Conservation (phyloP, 2,329 filamentous ascomycete genomes). For the Dactylonectria estremocensis region DNA sequence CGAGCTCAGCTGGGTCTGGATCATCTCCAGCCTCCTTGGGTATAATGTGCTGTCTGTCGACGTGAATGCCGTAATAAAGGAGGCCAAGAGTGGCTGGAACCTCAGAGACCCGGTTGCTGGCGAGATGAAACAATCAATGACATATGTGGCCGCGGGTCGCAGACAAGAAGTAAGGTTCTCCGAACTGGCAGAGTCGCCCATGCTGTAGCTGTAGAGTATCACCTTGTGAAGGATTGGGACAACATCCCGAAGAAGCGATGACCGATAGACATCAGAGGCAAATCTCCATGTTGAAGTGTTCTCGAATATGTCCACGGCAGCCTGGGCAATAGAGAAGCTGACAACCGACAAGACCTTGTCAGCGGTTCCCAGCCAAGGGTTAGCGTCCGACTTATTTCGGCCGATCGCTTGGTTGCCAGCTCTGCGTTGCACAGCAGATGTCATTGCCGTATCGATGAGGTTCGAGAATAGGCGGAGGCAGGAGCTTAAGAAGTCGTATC, state of each 20-base stretch:
- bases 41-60: slow-evolving; percentile 76
- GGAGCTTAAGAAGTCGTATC: slow-evolving; percentile 83
- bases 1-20: slow-evolving; percentile 74
- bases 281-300: slow-evolving; percentile 91
- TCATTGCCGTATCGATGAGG: slow-evolving; percentile 82
- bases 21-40: slow-evolving; percentile 66
- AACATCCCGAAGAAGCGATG: slow-evolving; percentile 77
- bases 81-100: slow-evolving; percentile 82
- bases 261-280: slow-evolving; percentile 75
- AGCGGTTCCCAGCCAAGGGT: slow-evolving; percentile 79
- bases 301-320: slow-evolving; percentile 87
- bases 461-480: slow-evolving; percentile 82
- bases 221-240: slow-evolving; percentile 80
- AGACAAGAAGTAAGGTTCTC: slow-evolving; percentile 73
- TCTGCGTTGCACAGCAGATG: slow-evolving; percentile 77
- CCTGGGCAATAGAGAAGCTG: slow-evolving; percentile 80
- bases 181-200: slow-evolving; percentile 72
- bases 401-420: slow-evolving; percentile 64
- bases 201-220: slow-evolving; percentile 80
- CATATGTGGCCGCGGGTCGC: slow-evolving; percentile 79
- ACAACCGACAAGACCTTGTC: slow-evolving; percentile 83
- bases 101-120: slow-evolving; percentile 78
- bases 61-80: slow-evolving; percentile 67
- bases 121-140: slow-evolving; percentile 84
- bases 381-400: slow-evolving; percentile 63